Conservation (phyloP, 2,329 filamentous ascomycete genomes). For the Coleophoma cylindrospora region DNA sequence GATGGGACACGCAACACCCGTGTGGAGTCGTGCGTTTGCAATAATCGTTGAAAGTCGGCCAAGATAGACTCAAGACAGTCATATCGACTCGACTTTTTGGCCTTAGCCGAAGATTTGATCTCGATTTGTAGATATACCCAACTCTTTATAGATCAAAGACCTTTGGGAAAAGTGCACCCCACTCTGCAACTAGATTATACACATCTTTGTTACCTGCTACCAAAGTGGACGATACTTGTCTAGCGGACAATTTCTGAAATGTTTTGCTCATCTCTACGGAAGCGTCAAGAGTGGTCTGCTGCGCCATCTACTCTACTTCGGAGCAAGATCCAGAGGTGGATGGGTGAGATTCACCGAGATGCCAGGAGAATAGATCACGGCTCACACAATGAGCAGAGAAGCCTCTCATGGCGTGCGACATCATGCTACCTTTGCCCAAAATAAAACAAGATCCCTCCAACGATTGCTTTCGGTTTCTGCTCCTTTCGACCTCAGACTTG, state of each 20-base stretch:
- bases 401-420: slow-evolving; percentile 21
- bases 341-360: slow-evolving; percentile 15
- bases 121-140: slow-evolving; percentile 4
- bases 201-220: not conserved
- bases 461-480: slow-evolving; percentile 19
- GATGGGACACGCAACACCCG: no score
- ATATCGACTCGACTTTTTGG: no score
- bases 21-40: not conserved
- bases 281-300: slow-evolving; percentile 21
- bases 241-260: slow-evolving; percentile 6
- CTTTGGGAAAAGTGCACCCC: not conserved
- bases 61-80: not conserved
- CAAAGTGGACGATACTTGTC: no score
- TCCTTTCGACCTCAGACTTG: slow-evolving; percentile 22
- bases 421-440: slow-evolving; percentile 10
- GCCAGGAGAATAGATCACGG: slow-evolving; percentile 1
- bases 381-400: slow-evolving; percentile 12
- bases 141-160: slow-evolving; percentile 9
- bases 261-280: slow-evolving; percentile 27
- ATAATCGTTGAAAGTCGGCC: slow-evolving; percentile 4
- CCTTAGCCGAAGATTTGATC: no score
- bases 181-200: no score
- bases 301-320: slow-evolving; percentile 20
- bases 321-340: slow-evolving; percentile 19
- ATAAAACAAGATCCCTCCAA: not conserved